These are phyloP conservation scores for Neurospora sp. DNA, from an alignment of 495 filamentous ascomycete species.

Conservation along the genomic window DNA sequence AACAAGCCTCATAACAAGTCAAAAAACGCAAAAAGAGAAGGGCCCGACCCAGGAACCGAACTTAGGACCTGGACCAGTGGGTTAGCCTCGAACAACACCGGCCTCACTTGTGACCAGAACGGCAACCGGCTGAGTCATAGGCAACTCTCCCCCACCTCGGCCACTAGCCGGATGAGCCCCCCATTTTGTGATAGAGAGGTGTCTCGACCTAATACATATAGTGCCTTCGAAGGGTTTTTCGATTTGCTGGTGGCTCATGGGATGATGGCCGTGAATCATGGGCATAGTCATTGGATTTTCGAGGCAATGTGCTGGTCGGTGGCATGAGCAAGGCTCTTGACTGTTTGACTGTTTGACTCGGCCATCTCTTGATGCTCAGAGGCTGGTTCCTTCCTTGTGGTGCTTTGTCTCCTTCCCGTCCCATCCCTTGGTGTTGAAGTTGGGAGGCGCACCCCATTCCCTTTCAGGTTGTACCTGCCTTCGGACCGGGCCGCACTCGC, in stretches of 20 bases:
- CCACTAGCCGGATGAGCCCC: not conserved
- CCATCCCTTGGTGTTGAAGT: not conserved
- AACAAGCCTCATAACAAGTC: not conserved
- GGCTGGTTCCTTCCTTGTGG: not conserved
- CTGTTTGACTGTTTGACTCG: not conserved
- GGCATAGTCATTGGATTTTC: not conserved
- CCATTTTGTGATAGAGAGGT: not conserved
- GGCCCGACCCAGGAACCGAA: not conserved
- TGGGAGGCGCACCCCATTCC: not conserved
- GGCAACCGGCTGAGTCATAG: not conserved
- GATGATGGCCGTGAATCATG: not conserved
- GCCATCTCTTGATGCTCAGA: not conserved
- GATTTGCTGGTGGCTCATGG: not conserved
- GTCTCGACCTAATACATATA: not conserved
- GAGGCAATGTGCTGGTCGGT: not conserved
- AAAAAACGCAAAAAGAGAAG: not conserved
- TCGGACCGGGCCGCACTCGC: not conserved
- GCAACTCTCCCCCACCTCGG: not conserved
- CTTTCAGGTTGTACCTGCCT: not conserved
- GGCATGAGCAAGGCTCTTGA: not conserved
- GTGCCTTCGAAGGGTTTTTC: not conserved
- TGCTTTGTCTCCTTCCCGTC: not conserved
- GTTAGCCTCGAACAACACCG: not conserved
- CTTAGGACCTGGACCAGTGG: not conserved
- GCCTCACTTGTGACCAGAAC: not conserved